Evolutionary conservation across 2,329 filamentous ascomycete species (phyloP).

Genomic region (Hyphodiscus sp.): DNA sequence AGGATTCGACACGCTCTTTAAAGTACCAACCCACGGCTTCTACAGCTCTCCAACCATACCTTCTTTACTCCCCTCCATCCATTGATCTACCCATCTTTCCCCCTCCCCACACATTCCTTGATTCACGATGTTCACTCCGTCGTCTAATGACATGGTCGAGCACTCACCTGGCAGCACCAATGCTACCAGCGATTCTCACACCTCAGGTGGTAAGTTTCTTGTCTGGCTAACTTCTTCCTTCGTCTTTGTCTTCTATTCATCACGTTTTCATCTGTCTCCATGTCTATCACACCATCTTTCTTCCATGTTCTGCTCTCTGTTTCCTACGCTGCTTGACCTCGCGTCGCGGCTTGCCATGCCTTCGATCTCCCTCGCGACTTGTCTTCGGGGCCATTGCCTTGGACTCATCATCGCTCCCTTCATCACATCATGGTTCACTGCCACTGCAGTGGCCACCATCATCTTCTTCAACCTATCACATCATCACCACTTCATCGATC

Average conservation of each 20-base stretch:
- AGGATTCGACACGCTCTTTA: background rate
- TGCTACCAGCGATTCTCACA: slow-evolving; percentile 17
- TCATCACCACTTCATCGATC: background rate
- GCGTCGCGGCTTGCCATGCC: no score
- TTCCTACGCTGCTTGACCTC: no score
- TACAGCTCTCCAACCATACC: background rate
- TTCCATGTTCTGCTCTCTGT: no score
- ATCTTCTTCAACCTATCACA: background rate
- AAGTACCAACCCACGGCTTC: background rate
- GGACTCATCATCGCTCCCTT: no score
- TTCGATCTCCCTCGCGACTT: no score
- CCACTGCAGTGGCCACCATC: no score
- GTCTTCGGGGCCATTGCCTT: no score
- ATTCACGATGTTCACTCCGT: background rate
- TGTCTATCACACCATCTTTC: no score
- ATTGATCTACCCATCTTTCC: no score
- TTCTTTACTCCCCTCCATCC: background rate
- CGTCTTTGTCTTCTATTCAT: background rate
- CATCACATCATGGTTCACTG: no score
- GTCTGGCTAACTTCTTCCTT: background rate
- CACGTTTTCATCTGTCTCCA: background rate
- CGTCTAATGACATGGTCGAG: slow-evolving; percentile 5
- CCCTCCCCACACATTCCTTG: background rate
- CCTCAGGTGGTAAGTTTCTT: slow-evolving; percentile 17
- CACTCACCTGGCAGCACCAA: slow-evolving; percentile 24